These are phyloP conservation scores for Oidiodendron maius DNA, from an alignment of 495 filamentous ascomycete species.

Conservation along the genomic window DNA sequence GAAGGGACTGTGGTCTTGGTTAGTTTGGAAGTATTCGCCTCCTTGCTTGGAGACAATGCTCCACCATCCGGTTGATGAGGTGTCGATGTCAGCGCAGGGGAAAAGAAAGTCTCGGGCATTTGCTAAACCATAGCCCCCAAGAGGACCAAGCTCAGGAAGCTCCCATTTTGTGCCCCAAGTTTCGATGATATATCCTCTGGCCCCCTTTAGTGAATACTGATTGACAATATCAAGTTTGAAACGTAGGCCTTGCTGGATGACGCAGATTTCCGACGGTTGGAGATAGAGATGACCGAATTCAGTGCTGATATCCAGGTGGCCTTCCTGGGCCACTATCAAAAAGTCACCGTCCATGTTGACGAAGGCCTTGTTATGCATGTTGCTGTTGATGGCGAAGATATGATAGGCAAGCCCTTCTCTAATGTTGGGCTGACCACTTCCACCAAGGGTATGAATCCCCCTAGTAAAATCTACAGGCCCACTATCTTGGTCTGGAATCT, in stretches of 20 bases:
- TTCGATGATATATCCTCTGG: constrained; percentile 67
- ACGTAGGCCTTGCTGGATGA: constrained; percentile 63
- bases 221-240: constrained; percentile 58
- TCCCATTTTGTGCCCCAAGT: constrained; percentile 62
- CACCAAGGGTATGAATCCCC: constrained; percentile 56
- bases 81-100: constrained; percentile 57
- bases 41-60: constrained; percentile 55
- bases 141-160: constrained; percentile 66
- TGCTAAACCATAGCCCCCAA: constrained; percentile 63
- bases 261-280: constrained; percentile 64
- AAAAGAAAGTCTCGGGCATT: constrained; percentile 69
- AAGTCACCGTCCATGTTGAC: constrained; percentile 69
- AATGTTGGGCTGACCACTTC: constrained; percentile 60
- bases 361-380: constrained; percentile 61
- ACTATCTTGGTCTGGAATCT: constrained; percentile 44
- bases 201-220: constrained; percentile 33
- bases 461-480: constrained; percentile 60
- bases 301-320: constrained; percentile 64
- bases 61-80: constrained; percentile 34
- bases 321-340: constrained; percentile 65
- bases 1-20: constrained; percentile 71
- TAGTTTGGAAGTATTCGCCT: constrained; percentile 55
- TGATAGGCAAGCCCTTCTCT: constrained; percentile 62
- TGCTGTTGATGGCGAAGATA: constrained; percentile 57
- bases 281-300: constrained; percentile 61